Base-by-base conservation (phyloP, 345 rosid genomes). In the Euclidium syriacum region DNA sequence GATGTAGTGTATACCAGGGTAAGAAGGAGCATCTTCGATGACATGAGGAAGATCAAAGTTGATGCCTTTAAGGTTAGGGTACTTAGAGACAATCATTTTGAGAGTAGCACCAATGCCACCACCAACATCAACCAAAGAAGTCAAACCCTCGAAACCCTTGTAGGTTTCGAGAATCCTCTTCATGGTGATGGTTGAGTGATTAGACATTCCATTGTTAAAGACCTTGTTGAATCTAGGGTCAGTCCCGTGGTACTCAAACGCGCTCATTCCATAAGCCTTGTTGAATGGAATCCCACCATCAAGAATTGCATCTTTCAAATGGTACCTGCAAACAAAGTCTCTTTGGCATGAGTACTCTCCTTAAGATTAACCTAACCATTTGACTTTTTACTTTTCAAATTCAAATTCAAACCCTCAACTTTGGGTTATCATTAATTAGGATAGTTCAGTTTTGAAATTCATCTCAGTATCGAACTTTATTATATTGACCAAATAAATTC, bases 11-110 rank as follows among this genome's bases (percentile, higher is more conserved):
- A 23, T 80, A 83, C 98, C 86, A 1, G 96, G 83, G 40, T 41
- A 22, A 2, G 87, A 14, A 3, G 89, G 87, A 44, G 96, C 91
- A 43, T 79, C 90, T n/a, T 78, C 77, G 35, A 88, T 82, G 30
- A 91, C 96, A 10, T 83, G 96, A 12, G 85, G 86, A 67, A 91
- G 61, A 72, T 91, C 98, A 22, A 86, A 91, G 81, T 86, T 88
- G 53, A 88, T 85, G 58, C 95, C 96, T 67, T 85, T 86, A 5
- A 88, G 78, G 0, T 81, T 61, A 10, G 95, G 92, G 69, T 85
- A 68, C 64, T 81, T 83, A 17, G 94, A 74, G 53, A 88, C 63
- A 36, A 88, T 91, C 83, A 83, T 74, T 61, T 62, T 72, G 30
- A 88, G 74, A 7, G 85, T 74, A 49, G 92, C 86, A 7, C 98